phyloP scores from a whole-genome alignment of 805 yeast genomes.

The Yamadazyma tumulicola region DNA sequence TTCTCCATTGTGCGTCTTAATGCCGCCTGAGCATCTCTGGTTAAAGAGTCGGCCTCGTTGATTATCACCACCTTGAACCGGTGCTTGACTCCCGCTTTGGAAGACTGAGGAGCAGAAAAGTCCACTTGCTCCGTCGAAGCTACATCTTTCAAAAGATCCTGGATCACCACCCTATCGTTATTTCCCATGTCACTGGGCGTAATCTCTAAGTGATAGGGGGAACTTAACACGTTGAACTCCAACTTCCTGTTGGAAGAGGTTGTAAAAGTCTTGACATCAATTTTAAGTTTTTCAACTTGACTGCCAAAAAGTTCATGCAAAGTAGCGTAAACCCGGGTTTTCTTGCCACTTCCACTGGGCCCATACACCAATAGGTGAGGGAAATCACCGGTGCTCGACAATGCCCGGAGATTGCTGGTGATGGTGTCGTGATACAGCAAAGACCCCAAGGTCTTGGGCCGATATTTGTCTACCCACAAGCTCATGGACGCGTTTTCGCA shows the following conservation, averaged over 20 bases:
- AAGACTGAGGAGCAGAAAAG: slow-evolving; percentile 39
- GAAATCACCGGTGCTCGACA: slow-evolving; percentile 71
- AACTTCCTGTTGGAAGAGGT: slow-evolving; percentile 73
- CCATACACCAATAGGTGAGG: slow-evolving; percentile 94
- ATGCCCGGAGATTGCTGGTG: slow-evolving; percentile 58
- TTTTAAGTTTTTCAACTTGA: slow-evolving; percentile 73
- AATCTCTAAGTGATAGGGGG: slow-evolving; percentile 87
- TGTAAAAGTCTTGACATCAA: slow-evolving; percentile 82
- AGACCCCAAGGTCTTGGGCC: slow-evolving; percentile 66
- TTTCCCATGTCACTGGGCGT: slow-evolving; percentile 97
- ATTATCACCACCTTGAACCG: slow-evolving; percentile 79
- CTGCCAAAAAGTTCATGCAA: slow-evolving; percentile 78
- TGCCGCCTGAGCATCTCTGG: slow-evolving; percentile 95
- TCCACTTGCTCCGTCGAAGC: slow-evolving; percentile 97
- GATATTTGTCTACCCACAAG: slow-evolving; percentile 93
- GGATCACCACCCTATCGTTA: slow-evolving; percentile 92
- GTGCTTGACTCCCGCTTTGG: slow-evolving; percentile 38
- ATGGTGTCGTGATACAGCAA: slow-evolving; percentile 67
- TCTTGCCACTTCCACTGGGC: slow-evolving; percentile 96
- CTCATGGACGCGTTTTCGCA: slow-evolving; percentile 63
- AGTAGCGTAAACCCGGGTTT: slow-evolving; percentile 83
- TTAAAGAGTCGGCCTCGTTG: slow-evolving; percentile 85
- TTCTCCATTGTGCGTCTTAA: slow-evolving; percentile 95
- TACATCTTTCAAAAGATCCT: slow-evolving; percentile 87
- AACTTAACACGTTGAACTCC: slow-evolving; percentile 90